Evolutionary conservation across 2,329 filamentous ascomycete species (phyloP).

Genomic region (Hypoxylon sp.): DNA sequence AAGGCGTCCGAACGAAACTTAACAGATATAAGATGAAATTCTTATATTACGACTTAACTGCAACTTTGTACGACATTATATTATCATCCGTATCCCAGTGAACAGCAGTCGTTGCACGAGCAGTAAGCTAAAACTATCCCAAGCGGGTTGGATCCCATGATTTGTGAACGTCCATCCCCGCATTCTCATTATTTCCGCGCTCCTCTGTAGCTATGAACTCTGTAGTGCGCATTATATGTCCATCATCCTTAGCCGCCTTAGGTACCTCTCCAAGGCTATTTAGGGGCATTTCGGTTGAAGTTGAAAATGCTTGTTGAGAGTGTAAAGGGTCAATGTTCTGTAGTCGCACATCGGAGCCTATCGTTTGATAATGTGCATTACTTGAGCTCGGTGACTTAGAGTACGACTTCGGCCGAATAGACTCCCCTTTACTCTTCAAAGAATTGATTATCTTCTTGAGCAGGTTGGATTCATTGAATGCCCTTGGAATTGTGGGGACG

Average conservation of each 20-base stretch:
- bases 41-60: no score
- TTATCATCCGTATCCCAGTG: no score
- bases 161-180: not conserved
- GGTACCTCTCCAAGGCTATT: not conserved
- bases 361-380: not conserved
- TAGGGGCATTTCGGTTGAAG: not conserved
- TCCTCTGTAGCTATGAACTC: not conserved
- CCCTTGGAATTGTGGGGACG: not conserved
- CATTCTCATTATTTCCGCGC: not conserved
- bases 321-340: not conserved
- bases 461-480: not conserved
- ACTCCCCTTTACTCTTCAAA: not conserved
- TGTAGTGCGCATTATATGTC: not conserved
- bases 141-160: not conserved
- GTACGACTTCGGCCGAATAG: not conserved
- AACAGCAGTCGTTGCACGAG: not conserved
- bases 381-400: not conserved
- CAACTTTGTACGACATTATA: no score
- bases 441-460: conserved; percentile 1
- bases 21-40: no score
- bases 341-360: not conserved
- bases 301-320: not conserved
- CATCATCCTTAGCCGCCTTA: not conserved
- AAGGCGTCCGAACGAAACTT: no score
- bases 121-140: not conserved